Conservation (phyloP, 2,329 filamentous ascomycete genomes). For the Teratosphaeriaceae sp. region DNA sequence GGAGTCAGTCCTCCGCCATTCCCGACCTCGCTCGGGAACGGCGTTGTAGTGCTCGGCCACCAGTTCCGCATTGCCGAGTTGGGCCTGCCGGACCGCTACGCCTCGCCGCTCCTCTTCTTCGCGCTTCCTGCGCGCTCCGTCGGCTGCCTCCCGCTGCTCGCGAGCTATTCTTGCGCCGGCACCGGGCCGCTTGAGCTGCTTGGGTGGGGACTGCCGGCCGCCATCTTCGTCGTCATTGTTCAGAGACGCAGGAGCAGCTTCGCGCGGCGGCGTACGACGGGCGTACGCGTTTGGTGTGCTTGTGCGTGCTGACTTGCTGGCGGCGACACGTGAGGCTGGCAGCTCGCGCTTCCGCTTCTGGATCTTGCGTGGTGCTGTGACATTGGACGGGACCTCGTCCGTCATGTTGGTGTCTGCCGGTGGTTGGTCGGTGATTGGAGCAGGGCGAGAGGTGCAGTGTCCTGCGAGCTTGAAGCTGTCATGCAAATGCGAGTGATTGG, state of each 20-base stretch:
- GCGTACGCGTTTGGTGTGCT: constrained; percentile 27
- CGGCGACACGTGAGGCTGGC: constrained; percentile 19
- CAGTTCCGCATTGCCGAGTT: constrained; percentile 50
- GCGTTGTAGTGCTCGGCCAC: constrained; percentile 94
- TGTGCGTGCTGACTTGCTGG: constrained; percentile 17
- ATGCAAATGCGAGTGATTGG: too few relatives aligned
- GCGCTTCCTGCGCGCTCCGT: constrained; percentile 28
- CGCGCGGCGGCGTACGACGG: constrained; percentile 24
- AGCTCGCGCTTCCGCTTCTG: constrained; percentile 27
- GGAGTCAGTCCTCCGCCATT: constrained; percentile 91
- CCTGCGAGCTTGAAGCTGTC: too few relatives aligned
- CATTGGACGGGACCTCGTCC: constrained; percentile 13
- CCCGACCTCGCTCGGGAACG: constrained; percentile 84
- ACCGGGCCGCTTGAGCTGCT: constrained; percentile 32
- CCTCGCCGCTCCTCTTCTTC: constrained; percentile 27
- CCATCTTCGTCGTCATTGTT: constrained; percentile 13
- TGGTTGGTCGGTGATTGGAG: too few relatives aligned
- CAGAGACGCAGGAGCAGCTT: too few relatives aligned
- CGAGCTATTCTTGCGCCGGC: constrained; percentile 54
- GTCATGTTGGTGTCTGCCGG: neutral
- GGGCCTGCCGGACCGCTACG: constrained; percentile 47
- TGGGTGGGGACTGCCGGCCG: constrained; percentile 27
- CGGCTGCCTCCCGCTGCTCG: constrained; percentile 60
- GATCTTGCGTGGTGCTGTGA: constrained; percentile 11
- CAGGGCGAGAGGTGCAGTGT: too few relatives aligned